These are phyloP conservation scores for Hypoxylon rickii DNA, from an alignment of 495 filamentous ascomycete species.

Conservation along the genomic window DNA sequence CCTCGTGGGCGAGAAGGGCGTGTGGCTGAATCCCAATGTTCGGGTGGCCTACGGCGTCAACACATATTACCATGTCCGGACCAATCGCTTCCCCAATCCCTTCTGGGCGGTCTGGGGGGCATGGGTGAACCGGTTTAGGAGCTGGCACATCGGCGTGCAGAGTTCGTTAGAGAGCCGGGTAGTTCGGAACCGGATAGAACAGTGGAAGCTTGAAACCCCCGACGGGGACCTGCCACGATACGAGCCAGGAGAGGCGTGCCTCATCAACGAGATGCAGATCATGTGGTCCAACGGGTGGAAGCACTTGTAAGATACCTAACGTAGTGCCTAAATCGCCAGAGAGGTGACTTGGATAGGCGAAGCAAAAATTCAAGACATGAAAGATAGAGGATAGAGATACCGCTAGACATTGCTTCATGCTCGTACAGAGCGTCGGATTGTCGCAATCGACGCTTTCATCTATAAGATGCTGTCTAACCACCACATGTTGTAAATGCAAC, in stretches of 20 bases:
- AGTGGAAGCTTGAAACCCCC: conserved; percentile 45
- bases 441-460: neutral
- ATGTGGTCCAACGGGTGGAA: conserved; percentile 75
- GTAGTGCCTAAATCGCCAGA: neutral
- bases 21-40: conserved; percentile 79
- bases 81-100: conserved; percentile 36
- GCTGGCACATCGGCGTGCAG: conserved; percentile 51
- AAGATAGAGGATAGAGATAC: neutral
- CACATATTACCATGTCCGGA: conserved; percentile 61
- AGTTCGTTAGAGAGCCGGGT: conserved; percentile 43
- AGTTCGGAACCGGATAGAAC: conserved; percentile 47
- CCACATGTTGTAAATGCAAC: neutral
- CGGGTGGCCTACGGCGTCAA: conserved; percentile 69
- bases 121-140: conserved; percentile 63
- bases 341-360: neutral
- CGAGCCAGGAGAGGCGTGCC: conserved; percentile 66
- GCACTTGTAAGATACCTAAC: conserved; percentile 60
- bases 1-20: conserved; percentile 55
- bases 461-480: neutral
- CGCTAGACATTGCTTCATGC: neutral
- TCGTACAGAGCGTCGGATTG: neutral
- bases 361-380: neutral
- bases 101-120: conserved; percentile 38
- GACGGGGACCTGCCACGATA: conserved; percentile 39
- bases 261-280: conserved; percentile 87